Base-by-base conservation (phyloP, 129 eudicot genomes). In the Artemisia argyi region DNA sequence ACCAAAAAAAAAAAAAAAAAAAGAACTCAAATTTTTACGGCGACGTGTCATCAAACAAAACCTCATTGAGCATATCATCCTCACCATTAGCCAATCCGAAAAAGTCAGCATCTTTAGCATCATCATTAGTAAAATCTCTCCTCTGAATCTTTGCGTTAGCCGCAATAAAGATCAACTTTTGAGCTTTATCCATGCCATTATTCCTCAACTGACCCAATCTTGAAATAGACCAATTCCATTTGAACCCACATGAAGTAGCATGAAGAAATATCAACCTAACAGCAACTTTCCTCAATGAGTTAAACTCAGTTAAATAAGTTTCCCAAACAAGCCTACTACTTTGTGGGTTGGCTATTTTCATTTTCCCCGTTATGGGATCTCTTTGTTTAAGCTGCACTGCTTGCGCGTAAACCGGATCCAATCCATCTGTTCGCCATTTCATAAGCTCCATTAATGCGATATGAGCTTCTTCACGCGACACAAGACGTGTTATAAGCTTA, bases 391-490 rank as follows among this genome's bases (percentile, higher is more conserved):
- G 71, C 49, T 92, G 97, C 44, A 92, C 97, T 6, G 97, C 97
- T 81, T 92, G 97, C 0, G 97, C 97, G 57, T 92, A 92, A 10
- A 89, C 97, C 0, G 97, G 94, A 66, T 92, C 96, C 12, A 92
- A 89, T 48, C 97, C 97, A 30, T 92, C 94, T 1, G 96, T 86
- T 68, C 97, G 90, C 97, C 97, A 92, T 74, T 89, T 92, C 97
- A 92, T 92, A 42, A 92, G 92, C 76, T 92, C 97, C 96, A 89
- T 92, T 39, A 92, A 64, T 0, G 81, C 96, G 64, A 92, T 78
- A 46, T 83, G 97, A 47, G 96, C 96, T 69, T 92, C 97, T 56
- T 92, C 96, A 22, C 87, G 78, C 0, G 94, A 89, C 22, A 92
- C 97, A 6, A 92, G 91, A 15, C 96, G 73, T 8, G 96, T 92